A percentile compares a stretch with the other conserved stretches of the same genome.
These are phyloP conservation scores for Fraxinus anomala DNA, from an alignment of 257 asterid species.

Conservation along the genomic window DNA sequence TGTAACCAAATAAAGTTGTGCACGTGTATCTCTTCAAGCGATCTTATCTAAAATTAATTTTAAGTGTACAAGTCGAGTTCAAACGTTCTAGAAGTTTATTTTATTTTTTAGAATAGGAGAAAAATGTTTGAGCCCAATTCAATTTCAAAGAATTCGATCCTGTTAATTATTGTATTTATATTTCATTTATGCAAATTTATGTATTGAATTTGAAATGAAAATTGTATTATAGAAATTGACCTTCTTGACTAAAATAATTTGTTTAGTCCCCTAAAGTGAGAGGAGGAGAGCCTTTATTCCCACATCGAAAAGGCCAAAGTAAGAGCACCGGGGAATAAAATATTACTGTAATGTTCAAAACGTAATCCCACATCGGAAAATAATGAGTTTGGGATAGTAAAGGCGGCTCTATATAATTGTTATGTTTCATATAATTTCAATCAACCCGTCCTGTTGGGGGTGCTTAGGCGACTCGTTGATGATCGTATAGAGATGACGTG, in stretches of 20 bases:
- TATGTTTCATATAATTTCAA: neutral
- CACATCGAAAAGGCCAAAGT: constrained; percentile 5
- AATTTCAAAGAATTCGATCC: neutral
- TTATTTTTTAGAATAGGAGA: too few relatives aligned
- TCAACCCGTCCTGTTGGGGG: constrained; percentile 78
- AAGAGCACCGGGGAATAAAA: too few relatives aligned
- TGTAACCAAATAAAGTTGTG: too few relatives aligned
- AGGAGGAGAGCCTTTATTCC: neutral
- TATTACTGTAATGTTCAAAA: too few relatives aligned
- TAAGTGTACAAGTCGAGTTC: neutral
- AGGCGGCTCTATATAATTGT: neutral
- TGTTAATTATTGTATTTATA: neutral
- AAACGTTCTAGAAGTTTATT: too few relatives aligned
- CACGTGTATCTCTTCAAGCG: too few relatives aligned
- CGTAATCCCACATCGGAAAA: constrained; percentile 23
- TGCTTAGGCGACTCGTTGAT: constrained; percentile 62
- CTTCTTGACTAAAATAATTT: neutral
- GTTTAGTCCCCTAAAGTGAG: neutral
- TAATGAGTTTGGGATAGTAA: neutral
- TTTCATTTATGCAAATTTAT: too few relatives aligned
- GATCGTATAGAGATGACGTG: constrained; percentile 73
- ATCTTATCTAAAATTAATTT: too few relatives aligned
- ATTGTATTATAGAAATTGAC: neutral
- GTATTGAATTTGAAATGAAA: neutral
- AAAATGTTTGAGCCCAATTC: neutral